Percentiles rank a stretch among this genome's conserved stretches.
These are phyloP conservation scores for Cyberlindnera nakhonratchasimensis DNA, from an alignment of 805 yeast genomes.

Conservation along the genomic window DNA sequence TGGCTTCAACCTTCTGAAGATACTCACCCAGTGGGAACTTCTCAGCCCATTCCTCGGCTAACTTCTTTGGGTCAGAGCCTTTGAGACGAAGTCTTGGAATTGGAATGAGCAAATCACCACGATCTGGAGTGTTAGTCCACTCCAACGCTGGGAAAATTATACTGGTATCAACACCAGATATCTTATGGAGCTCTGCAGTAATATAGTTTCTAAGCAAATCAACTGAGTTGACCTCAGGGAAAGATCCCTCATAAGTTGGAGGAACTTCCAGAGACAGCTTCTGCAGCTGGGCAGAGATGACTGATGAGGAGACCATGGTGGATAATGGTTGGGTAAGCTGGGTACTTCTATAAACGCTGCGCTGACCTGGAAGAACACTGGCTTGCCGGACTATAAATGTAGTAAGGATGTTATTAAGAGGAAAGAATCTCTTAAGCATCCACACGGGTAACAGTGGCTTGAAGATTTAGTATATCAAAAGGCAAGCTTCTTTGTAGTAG, in stretches of 20 bases:
- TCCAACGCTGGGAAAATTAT: conserved; percentile 84
- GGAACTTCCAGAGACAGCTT: conserved; percentile 41
- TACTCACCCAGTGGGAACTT: conserved; percentile 71
- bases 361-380: not conserved
- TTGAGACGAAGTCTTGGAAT: conserved; percentile 87
- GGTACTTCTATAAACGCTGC: not conserved
- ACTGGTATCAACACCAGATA: conserved; percentile 67
- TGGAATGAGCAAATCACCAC: conserved; percentile 92
- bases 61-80: conserved; percentile 71
- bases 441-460: conserved; percentile 9
- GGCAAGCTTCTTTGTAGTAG: not conserved
- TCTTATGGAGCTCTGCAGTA: conserved; percentile 66
- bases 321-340: not conserved
- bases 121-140: conserved; percentile 78
- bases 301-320: conserved; percentile 27
- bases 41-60: conserved; percentile 74
- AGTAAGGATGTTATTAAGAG: not conserved
- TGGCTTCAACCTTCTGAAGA: conserved; percentile 68
- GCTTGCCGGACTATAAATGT: not conserved
- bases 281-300: conserved; percentile 30
- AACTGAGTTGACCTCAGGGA: conserved; percentile 74
- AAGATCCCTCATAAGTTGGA: conserved; percentile 50
- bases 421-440: conserved; percentile 19
- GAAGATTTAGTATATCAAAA: not conserved
- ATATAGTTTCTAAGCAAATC: conserved; percentile 90